Evolutionary conservation across 768 basidiomycete genomes (phyloP).

Genomic region (Lactarius psammicola): DNA sequence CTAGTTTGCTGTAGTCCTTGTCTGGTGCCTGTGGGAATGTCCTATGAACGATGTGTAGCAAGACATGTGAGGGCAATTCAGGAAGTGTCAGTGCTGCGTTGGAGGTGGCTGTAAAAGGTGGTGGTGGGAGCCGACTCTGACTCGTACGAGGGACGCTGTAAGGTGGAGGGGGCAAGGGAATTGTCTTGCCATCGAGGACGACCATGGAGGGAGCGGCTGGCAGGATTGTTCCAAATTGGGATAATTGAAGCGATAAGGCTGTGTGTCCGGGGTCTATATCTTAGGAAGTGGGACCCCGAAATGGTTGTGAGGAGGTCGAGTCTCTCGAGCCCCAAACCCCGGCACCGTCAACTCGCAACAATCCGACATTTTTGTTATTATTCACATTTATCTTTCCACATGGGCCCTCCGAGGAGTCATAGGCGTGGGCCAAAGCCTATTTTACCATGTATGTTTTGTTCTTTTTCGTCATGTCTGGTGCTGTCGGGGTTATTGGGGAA

Average conservation of each 20-base stretch:
- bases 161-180: slow-evolving; percentile 16
- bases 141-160: neutral
- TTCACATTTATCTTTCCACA: slow-evolving; percentile 15
- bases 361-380: slow-evolving; percentile 16
- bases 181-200: slow-evolving; percentile 33
- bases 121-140: neutral
- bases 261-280: slow-evolving; percentile 7
- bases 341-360: slow-evolving; percentile 21
- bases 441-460: slow-evolving; percentile 25
- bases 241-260: neutral
- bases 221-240: neutral
- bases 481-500: neutral
- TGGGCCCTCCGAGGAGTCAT: slow-evolving; percentile 27
- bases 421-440: slow-evolving; percentile 24
- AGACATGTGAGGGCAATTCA: slow-evolving; percentile 56
- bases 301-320: neutral
- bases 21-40: slow-evolving; percentile 55
- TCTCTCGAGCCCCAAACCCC: slow-evolving; percentile 19
- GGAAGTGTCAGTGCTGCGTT: slow-evolving; percentile 30
- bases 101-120: slow-evolving; percentile 1
- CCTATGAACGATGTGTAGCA: slow-evolving; percentile 66
- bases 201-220: slow-evolving; percentile 43
- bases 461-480: neutral
- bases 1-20: slow-evolving; percentile 41
- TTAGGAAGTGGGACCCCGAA: slow-evolving; percentile 19